A percentile compares a stretch with the other conserved stretches of the same genome.
Conservation (phyloP, 73 alveolate genomes). For the Paramecium pentaurelia region DNA sequence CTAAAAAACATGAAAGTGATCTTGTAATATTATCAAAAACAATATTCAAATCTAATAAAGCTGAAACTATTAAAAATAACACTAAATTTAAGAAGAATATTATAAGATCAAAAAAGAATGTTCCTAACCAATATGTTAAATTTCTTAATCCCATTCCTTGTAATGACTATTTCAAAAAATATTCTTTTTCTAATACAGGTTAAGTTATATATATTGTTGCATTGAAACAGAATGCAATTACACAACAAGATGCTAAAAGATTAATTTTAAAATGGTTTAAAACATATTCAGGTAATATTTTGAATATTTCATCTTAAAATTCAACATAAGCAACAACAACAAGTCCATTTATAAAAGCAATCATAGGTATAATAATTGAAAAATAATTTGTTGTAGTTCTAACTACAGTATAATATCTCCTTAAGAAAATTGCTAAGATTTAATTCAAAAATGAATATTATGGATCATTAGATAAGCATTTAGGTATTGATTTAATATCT, state of each 20-base stretch:
- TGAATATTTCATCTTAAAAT: background rate
- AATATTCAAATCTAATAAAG: background rate
- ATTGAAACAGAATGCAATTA: constrained; percentile 40
- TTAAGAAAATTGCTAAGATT: background rate
- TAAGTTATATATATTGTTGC: constrained; percentile 14
- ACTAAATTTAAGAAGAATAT: constrained; percentile 27
- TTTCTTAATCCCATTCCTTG: constrained; percentile 52
- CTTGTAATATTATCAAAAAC: background rate
- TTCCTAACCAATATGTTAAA: constrained; percentile 56
- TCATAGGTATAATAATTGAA: background rate
- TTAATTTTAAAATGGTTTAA: background rate
- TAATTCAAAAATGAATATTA: background rate
- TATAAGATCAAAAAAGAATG: constrained; percentile 34
- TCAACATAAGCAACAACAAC: background rate
- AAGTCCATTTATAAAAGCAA: background rate
- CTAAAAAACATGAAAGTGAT: background rate
- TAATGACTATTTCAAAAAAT: constrained; percentile 17
- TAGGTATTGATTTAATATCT: background rate
- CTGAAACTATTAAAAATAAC: constrained; percentile 32
- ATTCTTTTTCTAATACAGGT: constrained; percentile 61
- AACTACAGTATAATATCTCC: constrained; percentile 3
- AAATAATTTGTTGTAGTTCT: constrained; percentile 23
- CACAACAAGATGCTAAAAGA: background rate
- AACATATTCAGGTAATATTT: background rate
- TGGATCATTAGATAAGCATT: background rate